Percentiles rank a stretch among this genome's conserved stretches.
Conservation (phyloP, 1,139 yeast species). For the Hyphopichia pseudoburtonii region DNA sequence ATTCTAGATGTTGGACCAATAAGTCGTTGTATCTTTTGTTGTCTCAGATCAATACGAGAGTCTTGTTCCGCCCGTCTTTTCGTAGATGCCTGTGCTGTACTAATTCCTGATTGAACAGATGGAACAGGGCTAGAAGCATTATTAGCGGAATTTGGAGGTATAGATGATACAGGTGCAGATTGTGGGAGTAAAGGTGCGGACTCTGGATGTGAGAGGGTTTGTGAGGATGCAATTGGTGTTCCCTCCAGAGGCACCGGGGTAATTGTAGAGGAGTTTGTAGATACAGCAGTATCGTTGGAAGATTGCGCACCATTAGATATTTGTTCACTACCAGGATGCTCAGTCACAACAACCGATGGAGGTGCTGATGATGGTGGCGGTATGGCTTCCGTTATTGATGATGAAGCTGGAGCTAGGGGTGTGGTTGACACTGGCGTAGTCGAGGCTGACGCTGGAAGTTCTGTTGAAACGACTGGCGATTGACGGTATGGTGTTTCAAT, state of each 20-base stretch:
- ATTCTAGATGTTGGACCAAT: slow-evolving; percentile 4
- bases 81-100: neutral
- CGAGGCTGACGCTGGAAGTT: too few relatives aligned
- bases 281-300: too few relatives aligned
- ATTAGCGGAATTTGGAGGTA: neutral
- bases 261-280: neutral
- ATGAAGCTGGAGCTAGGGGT: too few relatives aligned
- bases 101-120: neutral
- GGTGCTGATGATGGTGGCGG: neutral
- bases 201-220: too few relatives aligned
- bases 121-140: neutral
- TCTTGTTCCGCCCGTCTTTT: neutral
- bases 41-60: neutral
- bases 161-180: neutral
- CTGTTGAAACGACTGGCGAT: too few relatives aligned
- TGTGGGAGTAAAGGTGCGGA: neutral
- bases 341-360: neutral
- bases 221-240: neutral
- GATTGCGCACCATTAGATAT: too few relatives aligned
- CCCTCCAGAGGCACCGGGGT: neutral
- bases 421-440: too few relatives aligned
- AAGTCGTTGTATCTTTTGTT: neutral
- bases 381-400: too few relatives aligned
- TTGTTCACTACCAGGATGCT: too few relatives aligned
- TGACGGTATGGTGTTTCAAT: too few relatives aligned